Evolutionary conservation across 768 basidiomycete species (phyloP).

Genomic region (Epithele typhae): DNA sequence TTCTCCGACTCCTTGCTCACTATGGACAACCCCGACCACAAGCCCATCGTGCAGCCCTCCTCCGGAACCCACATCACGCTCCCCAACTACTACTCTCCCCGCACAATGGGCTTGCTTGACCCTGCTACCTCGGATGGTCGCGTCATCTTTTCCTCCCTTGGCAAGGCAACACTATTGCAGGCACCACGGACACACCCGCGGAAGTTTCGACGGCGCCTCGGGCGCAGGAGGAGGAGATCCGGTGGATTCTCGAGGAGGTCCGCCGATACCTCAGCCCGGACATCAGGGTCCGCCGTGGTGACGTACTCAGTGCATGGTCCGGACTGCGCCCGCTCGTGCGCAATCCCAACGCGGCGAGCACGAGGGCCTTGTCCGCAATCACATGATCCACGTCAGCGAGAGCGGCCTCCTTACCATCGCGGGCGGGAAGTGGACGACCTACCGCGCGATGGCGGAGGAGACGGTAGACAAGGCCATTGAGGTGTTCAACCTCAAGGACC

Average conservation of each 20-base stretch:
- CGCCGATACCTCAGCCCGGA: slow-evolving; percentile 88
- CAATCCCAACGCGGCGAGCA: slow-evolving; percentile 69
- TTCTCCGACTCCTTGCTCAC: slow-evolving; percentile 83
- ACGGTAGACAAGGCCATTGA: slow-evolving; percentile 85
- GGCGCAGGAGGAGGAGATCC: slow-evolving; percentile 90
- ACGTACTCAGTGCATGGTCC: slow-evolving; percentile 94
- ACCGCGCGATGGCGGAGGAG: slow-evolving; percentile 93
- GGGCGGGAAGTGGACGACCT: slow-evolving; percentile 99
- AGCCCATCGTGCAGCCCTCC: slow-evolving; percentile 87
- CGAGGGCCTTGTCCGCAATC: slow-evolving; percentile 91
- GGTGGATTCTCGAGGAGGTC: slow-evolving; percentile 95
- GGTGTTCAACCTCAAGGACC: slow-evolving; percentile 61
- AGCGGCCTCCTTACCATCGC: slow-evolving; percentile 90
- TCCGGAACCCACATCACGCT: slow-evolving; percentile 95
- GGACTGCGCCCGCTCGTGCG: slow-evolving; percentile 88
- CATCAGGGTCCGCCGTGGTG: slow-evolving; percentile 90
- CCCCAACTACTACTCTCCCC: slow-evolving; percentile 94
- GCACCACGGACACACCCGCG: slow-evolving; percentile 88
- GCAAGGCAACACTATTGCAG: slow-evolving; percentile 97
- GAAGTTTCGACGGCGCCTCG: slow-evolving; percentile 68
- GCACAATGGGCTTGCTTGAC: slow-evolving; percentile 92
- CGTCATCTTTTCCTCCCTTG: slow-evolving; percentile 99
- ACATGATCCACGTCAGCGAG: slow-evolving; percentile 81
- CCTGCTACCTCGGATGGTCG: slow-evolving; percentile 94
- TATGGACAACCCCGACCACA: slow-evolving; percentile 73